These are phyloP conservation scores for Aspergillus felis DNA, from an alignment of 2,329 filamentous ascomycete species.

Conservation along the genomic window DNA sequence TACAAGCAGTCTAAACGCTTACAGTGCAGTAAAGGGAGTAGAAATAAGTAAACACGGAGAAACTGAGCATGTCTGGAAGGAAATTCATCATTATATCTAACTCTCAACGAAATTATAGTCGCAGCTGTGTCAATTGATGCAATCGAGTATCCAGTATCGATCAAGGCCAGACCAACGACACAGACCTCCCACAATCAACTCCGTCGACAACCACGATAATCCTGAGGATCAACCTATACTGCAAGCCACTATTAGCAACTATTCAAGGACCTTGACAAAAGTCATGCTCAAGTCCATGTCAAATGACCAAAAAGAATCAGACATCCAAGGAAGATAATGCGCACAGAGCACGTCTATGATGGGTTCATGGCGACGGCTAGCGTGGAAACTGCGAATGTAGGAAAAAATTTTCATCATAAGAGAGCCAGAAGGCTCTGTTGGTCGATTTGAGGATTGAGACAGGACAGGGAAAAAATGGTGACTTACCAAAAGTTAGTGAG, in stretches of 20 bases:
- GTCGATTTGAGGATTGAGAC: slow-evolving; percentile 10
- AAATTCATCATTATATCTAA: not conserved
- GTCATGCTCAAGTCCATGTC: not conserved
- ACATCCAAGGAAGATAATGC: slow-evolving; percentile 40
- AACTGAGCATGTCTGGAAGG: not conserved
- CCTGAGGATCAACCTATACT: not conserved
- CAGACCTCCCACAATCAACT: not conserved
- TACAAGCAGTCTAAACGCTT: not conserved
- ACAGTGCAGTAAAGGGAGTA: not conserved
- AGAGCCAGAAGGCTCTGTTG: slow-evolving; percentile 19
- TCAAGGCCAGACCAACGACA: not conserved
- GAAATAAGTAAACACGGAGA: not conserved
- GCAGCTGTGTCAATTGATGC: not conserved
- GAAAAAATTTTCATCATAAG: slow-evolving; percentile 40
- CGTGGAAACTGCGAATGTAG: slow-evolving; percentile 43
- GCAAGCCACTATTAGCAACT: slow-evolving; percentile 5
- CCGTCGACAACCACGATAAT: not conserved
- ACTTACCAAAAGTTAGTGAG: slow-evolving; percentile 21
- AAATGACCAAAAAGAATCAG: slow-evolving; percentile 19
- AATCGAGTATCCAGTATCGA: not conserved
- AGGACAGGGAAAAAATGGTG: slow-evolving; percentile 5
- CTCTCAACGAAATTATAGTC: not conserved
- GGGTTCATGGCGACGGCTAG: slow-evolving; percentile 36
- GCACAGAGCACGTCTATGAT: slow-evolving; percentile 32
- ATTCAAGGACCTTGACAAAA: slow-evolving; percentile 10